Base-by-base conservation (phyloP, 306 rosid genomes). In the Mimosa pudica region DNA sequence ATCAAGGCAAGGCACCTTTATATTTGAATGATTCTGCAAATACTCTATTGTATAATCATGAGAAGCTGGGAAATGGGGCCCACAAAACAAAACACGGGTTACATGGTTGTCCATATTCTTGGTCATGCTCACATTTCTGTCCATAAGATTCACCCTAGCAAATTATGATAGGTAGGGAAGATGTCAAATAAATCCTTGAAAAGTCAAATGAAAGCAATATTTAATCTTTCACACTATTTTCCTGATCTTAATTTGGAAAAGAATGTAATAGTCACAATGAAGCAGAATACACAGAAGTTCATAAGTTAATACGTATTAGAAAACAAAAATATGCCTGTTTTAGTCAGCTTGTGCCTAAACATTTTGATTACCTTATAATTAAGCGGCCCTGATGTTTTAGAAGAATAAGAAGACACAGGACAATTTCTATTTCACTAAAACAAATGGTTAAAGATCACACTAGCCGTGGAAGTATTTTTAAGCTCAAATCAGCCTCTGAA, bases 41-140 rank as follows among this genome's bases (percentile, higher is more conserved):
- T 92, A 94, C 54, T 90, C 81, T 44, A 75, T 17, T 1, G 98
- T 90, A 78, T 90, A 92, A 35, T 74, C 86, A 44, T 92, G 87
- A 41, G 97, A 90, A 84, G 88, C 84, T 32, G 94, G 80, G 65
- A 92, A 92, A 4, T 84, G 80, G 9, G 87, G 76, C 46, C 98
- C 97, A 71, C 98, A 94, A 77, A 94, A 92, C 68, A 94, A 81
- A 80, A 94, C 94, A 58, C 82, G 89, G 20, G 93, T 92, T 35
- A 80, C 74, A n/a, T 45, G 51, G 52, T 68, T 73, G 48, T 83
- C 83, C 38, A 38, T 49, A 42, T 81, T 58, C 9, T 82, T 73
- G 11, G 6, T 63, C 87, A 74, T 64, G 69, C 63, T 80, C 70
- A 78, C 80, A 74, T 71, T 63, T 78, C n/a, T 57, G 81, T 76